A percentile compares a stretch with the other conserved stretches of the same genome.
Evolutionary conservation across 2,329 filamentous ascomycete species (phyloP).

Genomic region (Sporothrix variecibatus): DNA sequence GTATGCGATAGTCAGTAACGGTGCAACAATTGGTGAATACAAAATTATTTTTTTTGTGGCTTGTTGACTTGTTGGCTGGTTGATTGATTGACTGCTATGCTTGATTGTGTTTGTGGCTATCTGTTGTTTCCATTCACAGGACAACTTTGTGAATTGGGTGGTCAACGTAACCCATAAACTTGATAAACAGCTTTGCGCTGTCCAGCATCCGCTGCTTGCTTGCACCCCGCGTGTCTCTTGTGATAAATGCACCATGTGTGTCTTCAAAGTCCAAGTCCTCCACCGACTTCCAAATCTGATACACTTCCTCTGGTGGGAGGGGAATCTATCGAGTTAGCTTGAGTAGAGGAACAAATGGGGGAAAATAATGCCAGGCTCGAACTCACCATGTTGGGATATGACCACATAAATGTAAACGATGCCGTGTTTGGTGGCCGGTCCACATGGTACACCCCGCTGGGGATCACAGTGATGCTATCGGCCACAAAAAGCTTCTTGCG

Average conservation of each 20-base stretch:
- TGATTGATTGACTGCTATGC: background rate
- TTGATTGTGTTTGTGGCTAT: background rate
- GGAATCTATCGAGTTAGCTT: conserved; percentile 55
- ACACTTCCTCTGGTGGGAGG: conserved; percentile 62
- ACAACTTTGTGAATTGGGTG: conserved; percentile 26
- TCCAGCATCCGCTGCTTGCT: conserved; percentile 28
- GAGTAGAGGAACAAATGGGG: background rate
- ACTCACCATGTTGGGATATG: conserved; percentile 61
- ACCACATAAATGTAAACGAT: conserved; percentile 73
- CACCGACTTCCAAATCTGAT: conserved; percentile 67
- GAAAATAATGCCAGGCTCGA: background rate
- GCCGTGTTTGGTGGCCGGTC: conserved; percentile 48
- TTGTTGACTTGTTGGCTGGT: background rate
- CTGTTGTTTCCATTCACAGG: background rate
- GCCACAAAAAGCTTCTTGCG: conserved; percentile 71
- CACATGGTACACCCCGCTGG: conserved; percentile 42
- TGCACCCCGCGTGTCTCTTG: conserved; percentile 27
- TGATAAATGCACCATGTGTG: conserved; percentile 65
- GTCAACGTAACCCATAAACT: conserved; percentile 25
- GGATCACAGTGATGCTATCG: conserved; percentile 73
- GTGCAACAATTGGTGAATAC: background rate
- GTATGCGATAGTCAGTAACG: background rate
- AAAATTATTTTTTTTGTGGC: background rate
- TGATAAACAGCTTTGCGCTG: conserved; percentile 28
- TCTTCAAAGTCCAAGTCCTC: conserved; percentile 62